Conservation (phyloP, 306 rosid species). For the Betula pendula region DNA sequence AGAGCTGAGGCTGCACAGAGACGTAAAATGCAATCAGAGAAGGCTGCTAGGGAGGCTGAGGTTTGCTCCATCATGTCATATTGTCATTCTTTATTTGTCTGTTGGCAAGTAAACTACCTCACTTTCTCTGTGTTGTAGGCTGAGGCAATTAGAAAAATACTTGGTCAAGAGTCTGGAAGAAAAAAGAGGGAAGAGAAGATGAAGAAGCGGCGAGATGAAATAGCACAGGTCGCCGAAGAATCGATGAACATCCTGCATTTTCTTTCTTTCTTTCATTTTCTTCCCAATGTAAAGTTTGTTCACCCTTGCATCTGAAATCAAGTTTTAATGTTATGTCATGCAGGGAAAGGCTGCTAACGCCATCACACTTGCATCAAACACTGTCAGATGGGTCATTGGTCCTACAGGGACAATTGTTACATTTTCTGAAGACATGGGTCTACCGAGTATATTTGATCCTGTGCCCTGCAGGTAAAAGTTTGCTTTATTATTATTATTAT, state of each 20-base stretch:
- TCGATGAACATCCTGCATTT: constrained; percentile 17
- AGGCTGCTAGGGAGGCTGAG: constrained; percentile 90
- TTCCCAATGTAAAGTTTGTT: not conserved
- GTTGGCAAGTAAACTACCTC: no score
- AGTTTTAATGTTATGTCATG: not conserved
- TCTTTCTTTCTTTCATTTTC: not conserved
- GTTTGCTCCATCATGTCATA: constrained; percentile 32
- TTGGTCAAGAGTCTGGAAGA: constrained; percentile 92
- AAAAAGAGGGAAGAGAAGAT: constrained; percentile 88
- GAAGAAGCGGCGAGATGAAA: constrained; percentile 87
- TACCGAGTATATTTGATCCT: constrained; percentile 61
- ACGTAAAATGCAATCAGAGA: constrained; percentile 86
- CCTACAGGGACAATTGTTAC: constrained; percentile 71
- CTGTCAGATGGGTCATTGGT: constrained; percentile 67
- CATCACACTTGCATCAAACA: constrained; percentile 55
- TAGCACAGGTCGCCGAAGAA: constrained; percentile 60
- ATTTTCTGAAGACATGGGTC: constrained; percentile 77
- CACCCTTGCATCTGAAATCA: not conserved
- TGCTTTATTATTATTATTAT: not conserved
- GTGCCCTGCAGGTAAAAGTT: constrained; percentile 42
- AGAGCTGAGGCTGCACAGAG: constrained; percentile 96
- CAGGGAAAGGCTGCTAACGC: constrained; percentile 92
- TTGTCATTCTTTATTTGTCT: no score
- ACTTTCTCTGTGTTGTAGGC: constrained; percentile 47
- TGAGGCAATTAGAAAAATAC: constrained; percentile 93